phyloP scores from a whole-genome alignment of 805 yeast genomes.

The Debaryomyces maramus region DNA sequence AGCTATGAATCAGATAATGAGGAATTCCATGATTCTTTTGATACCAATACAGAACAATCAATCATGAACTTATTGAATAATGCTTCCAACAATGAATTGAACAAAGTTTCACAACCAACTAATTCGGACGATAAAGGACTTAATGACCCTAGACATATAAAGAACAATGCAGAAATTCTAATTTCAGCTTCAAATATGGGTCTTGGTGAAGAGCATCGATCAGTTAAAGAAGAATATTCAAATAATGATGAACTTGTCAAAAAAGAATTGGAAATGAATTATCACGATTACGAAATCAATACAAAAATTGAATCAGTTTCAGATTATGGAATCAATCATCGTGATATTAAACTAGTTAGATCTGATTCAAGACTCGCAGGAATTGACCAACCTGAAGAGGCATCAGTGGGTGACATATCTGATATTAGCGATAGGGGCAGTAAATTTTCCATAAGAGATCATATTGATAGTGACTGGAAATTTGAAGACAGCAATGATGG shows the following conservation, averaged over 20 bases:
- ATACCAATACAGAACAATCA: constrained; percentile 39
- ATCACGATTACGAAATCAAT: constrained; percentile 3
- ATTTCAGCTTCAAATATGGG: no score
- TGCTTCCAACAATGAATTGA: constrained; percentile 9
- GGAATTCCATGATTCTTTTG: constrained; percentile 30
- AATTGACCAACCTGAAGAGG: constrained; percentile 1
- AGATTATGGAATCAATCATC: constrained; percentile 3
- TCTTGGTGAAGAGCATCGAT: background rate
- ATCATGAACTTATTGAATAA: constrained; percentile 38
- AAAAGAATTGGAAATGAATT: background rate
- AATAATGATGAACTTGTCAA: background rate
- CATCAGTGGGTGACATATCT: background rate
- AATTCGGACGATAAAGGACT: no score
- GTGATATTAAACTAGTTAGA: constrained; percentile 3
- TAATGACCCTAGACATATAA: background rate
- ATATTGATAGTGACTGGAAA: constrained; percentile 38
- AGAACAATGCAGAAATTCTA: background rate
- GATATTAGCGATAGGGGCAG: background rate
- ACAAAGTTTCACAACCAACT: no score
- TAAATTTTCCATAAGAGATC: constrained; percentile 26
- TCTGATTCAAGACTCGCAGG: constrained; percentile 1
- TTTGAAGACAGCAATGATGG: constrained; percentile 41
- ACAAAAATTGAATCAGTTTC: constrained; percentile 8
- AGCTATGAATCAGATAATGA: constrained; percentile 10
- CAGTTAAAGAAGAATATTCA: background rate